A percentile compares a stretch with the other conserved stretches of the same genome.
These are phyloP conservation scores for Monosporozyma unispora DNA, from an alignment of 805 yeast genomes.

Conservation along the genomic window DNA sequence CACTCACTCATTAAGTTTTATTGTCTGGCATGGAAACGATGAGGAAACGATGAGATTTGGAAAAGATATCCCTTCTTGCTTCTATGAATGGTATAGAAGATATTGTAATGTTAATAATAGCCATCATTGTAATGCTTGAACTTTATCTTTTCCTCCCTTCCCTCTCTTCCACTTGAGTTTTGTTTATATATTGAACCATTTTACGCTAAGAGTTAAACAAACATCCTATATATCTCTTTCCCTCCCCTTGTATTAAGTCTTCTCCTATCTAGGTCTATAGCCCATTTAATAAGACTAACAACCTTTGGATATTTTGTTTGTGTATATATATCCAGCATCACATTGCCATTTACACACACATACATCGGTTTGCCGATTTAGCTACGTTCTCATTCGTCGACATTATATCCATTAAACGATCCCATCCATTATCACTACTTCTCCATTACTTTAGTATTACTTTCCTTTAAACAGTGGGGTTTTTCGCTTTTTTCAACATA, in stretches of 20 bases:
- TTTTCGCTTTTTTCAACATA: not conserved
- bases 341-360: not conserved
- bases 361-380: not conserved
- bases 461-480: not conserved
- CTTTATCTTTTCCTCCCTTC: too few relatives aligned
- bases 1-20: too few relatives aligned
- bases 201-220: too few relatives aligned
- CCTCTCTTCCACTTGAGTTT: too few relatives aligned
- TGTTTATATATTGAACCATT: too few relatives aligned
- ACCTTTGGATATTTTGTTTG: too few relatives aligned
- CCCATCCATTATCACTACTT: not conserved
- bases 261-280: not conserved
- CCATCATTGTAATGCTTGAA: too few relatives aligned
- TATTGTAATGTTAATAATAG: not conserved
- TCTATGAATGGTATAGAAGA: not conserved
- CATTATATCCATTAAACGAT: not conserved
- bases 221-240: too few relatives aligned
- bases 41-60: not conserved
- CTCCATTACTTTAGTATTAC: too few relatives aligned
- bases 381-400: not conserved
- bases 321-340: not conserved
- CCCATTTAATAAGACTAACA: too few relatives aligned
- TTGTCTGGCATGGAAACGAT: not conserved
- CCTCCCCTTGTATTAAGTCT: not conserved
- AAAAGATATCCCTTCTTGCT: not conserved